Evolutionary conservation across 768 basidiomycete genomes (phyloP).

Genomic region (Tulasnella sp.): DNA sequence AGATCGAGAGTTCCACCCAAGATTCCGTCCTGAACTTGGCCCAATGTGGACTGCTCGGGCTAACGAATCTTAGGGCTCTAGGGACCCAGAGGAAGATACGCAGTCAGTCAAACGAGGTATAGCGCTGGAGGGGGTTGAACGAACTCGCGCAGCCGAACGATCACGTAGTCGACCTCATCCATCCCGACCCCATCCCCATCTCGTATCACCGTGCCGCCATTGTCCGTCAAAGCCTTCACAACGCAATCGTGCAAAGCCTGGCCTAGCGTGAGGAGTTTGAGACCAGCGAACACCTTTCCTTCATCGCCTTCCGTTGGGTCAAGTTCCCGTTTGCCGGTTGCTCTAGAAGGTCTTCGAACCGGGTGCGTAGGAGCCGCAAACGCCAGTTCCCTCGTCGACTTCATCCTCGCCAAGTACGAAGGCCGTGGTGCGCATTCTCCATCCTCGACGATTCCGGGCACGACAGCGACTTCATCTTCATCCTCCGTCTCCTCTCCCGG

Average conservation of each 20-base stretch:
- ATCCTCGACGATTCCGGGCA: background rate
- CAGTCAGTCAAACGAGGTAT: background rate
- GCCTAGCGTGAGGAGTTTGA: slow-evolving; percentile 48
- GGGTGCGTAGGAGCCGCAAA: background rate
- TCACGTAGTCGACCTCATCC: slow-evolving; percentile 46
- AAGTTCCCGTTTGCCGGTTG: background rate
- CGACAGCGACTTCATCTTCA: background rate
- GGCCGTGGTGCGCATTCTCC: background rate
- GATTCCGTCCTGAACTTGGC: slow-evolving; percentile 61
- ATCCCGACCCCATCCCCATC: slow-evolving; percentile 31
- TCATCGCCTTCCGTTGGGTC: background rate
- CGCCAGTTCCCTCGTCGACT: background rate
- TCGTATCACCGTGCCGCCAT: slow-evolving; percentile 42
- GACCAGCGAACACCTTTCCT: slow-evolving; percentile 39
- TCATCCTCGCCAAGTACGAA: slow-evolving; percentile 5
- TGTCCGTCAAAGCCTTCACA: slow-evolving; percentile 44
- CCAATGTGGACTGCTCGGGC: background rate
- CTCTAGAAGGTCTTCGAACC: background rate
- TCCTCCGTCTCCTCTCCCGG: slow-evolving; percentile 6
- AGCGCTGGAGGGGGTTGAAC: slow-evolving; percentile 10
- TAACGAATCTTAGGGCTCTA: slow-evolving; percentile 6
- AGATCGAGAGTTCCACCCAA: slow-evolving; percentile 83
- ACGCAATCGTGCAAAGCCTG: slow-evolving; percentile 53
- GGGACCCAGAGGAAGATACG: background rate
- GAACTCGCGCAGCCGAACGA: slow-evolving; percentile 67